Evolutionary conservation across 768 basidiomycete genomes (phyloP).

Genomic region (Harrya chromipes): DNA sequence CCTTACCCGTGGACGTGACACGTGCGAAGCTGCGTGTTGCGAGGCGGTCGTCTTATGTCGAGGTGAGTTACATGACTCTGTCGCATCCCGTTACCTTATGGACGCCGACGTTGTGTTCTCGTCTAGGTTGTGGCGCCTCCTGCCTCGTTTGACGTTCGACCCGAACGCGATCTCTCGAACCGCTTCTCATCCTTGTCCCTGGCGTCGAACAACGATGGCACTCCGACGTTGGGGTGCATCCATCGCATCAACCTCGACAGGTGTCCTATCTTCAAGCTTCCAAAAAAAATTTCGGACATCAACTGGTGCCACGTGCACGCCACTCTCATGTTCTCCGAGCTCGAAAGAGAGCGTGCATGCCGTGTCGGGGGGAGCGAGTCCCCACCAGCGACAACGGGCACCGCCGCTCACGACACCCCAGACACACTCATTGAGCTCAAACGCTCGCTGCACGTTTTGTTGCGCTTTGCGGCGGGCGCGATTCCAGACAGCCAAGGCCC

Average conservation of each 20-base stretch:
- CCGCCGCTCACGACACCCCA: too few species aligned
- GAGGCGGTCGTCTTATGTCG: conserved; percentile 50
- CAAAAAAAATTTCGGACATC: conserved; percentile 1
- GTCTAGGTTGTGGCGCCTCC: conserved; percentile 21
- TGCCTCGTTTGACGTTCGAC: conserved; percentile 14
- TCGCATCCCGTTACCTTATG: neutral
- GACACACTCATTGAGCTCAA: conserved; percentile 32
- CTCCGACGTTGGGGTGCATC: conserved; percentile 33
- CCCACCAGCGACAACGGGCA: neutral
- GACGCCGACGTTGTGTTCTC: neutral
- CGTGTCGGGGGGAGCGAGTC: conserved; percentile 6
- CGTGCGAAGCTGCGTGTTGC: conserved; percentile 43
- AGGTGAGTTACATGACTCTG: conserved; percentile 14
- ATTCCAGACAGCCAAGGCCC: conserved; percentile 1
- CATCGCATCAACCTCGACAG: conserved; percentile 38
- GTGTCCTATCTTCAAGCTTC: conserved; percentile 31
- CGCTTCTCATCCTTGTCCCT: conserved; percentile 27
- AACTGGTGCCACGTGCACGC: conserved; percentile 32
- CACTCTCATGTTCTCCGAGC: conserved; percentile 23
- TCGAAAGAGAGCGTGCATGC: conserved; percentile 1
- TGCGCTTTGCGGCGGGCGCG: conserved; percentile 16
- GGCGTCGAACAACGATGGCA: neutral
- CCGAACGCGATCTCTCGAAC: conserved; percentile 17
- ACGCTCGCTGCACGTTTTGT: conserved; percentile 26
- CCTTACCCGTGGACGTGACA: conserved; percentile 42